Percentiles rank a stretch among this genome's conserved stretches.
Conservation (phyloP, 2,329 filamentous ascomycete species). For the Cephalotrichum gorgonifer region DNA sequence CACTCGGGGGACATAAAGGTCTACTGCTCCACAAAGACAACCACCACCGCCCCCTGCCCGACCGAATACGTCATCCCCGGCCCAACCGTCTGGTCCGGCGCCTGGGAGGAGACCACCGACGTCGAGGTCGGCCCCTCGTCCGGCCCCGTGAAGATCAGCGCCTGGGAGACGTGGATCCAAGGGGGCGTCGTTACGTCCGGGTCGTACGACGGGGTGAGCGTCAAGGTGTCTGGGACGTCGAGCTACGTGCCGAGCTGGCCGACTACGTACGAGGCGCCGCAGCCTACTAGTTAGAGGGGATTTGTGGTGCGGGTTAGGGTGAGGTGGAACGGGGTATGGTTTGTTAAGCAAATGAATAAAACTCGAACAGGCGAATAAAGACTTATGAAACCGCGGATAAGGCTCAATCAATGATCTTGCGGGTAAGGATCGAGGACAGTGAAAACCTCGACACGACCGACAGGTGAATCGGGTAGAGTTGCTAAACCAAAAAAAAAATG, state of each 20-base stretch:
- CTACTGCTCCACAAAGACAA: conserved; percentile 19
- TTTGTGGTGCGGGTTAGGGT: not conserved
- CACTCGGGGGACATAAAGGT: conserved; percentile 16
- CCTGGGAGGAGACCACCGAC: conserved; percentile 18
- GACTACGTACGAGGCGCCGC: conserved; percentile 1
- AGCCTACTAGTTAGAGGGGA: not conserved
- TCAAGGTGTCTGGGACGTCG: conserved; percentile 10
- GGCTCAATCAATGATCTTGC: too few species aligned
- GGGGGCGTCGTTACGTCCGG: conserved; percentile 14
- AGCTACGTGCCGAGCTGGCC: conserved; percentile 14
- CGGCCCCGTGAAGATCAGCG: conserved; percentile 14
- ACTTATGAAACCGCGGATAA: too few species aligned
- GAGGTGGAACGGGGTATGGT: too few species aligned
- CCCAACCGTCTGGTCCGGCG: conserved; percentile 20
- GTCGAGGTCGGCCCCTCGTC: conserved; percentile 17
- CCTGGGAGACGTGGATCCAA: conserved; percentile 15
- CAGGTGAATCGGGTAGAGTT: too few species aligned
- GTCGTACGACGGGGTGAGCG: conserved; percentile 8
- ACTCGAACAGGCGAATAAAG: too few species aligned
- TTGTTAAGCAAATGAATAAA: too few species aligned
- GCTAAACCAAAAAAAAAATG: too few species aligned
- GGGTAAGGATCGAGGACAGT: too few species aligned
- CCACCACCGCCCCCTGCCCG: conserved; percentile 4
- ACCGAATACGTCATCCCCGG: conserved; percentile 18
- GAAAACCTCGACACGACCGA: too few species aligned